Evolutionary conservation across 371 early-diverging fungal genomes (phyloP).

Genomic region (Mucor indicus): DNA sequence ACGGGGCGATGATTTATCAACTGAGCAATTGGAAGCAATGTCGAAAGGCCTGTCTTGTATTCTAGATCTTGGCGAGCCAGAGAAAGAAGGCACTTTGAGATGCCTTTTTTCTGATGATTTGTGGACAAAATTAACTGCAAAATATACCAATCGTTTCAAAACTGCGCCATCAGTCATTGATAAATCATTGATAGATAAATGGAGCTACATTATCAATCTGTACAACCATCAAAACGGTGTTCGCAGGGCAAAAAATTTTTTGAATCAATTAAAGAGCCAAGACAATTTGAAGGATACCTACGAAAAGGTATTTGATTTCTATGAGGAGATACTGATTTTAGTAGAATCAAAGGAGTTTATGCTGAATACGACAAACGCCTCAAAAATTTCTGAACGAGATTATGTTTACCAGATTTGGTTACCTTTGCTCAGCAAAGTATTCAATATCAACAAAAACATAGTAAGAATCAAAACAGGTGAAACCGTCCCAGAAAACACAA

Average conservation of each 20-base stretch:
- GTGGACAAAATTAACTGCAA: conserved; percentile 2
- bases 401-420: conserved; percentile 10
- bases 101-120: conserved; percentile 4
- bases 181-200: conserved; percentile 1
- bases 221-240: not conserved
- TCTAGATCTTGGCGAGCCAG: conserved; percentile 4
- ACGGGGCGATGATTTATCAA: not conserved
- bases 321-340: conserved; percentile 3
- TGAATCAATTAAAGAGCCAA: conserved; percentile 5
- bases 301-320: conserved; percentile 5
- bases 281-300: not conserved
- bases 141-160: conserved; percentile 6
- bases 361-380: not conserved
- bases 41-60: not conserved
- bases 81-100: conserved; percentile 3
- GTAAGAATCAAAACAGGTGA: conserved; percentile 3
- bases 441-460: conserved; percentile 2
- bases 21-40: not conserved
- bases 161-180: conserved; percentile 1
- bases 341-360: conserved; percentile 5
- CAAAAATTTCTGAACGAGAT: conserved; percentile 1
- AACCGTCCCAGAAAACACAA: conserved; percentile 1
- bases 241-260: not conserved
- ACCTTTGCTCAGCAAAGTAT: conserved; percentile 2
- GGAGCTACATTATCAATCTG: not conserved